Base-by-base conservation (phyloP, 345 rosid genomes). In the Salix caprea region DNA sequence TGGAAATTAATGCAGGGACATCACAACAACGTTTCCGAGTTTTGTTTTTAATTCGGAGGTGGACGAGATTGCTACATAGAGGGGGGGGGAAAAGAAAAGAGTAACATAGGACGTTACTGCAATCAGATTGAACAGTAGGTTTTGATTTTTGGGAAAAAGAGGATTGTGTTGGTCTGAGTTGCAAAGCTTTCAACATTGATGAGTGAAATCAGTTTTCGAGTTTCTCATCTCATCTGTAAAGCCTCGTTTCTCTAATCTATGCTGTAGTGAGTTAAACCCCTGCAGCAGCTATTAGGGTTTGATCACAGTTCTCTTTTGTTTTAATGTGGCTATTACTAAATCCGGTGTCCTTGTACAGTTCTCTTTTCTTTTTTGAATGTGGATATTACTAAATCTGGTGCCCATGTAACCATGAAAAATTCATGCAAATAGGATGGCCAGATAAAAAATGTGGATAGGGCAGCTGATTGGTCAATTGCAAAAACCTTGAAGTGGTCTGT, bases 1-100 rank as follows among this genome's bases (percentile, higher is more conserved):
- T 56, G 60, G 65, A n/a, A 68, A 30, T 30, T 15, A 62, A 73
- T 84, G 86, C 92, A 92, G 99, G 90, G 97, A 95, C 79, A 95
- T 95, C 74, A 93, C 99, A 0, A 93, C 99, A 5, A 91, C 99
- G 1, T 95, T 95, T 80, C 97, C 97, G 8, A 95, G 99, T 83
- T 95, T 95, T 79, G 92, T 95, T 73, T 95, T 95, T 77, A 85
- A 95, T 78, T 93, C 99, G 0, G 92, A 91, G 84, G 99, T 95
- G 28, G 99, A 95, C 19, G 99, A 95, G 79, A 85, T 93, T 77
- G 93, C 97, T 13, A 88, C 96, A 0, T 92, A 76, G 87, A 40
- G 26, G 60, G 73, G 11, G 73, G 7, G 78, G 34, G 12, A 0
- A 2, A 10, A 40, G 44, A 40, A 40, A 40, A 11, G 46, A 40